Conservation (phyloP, 2,329 filamentous ascomycete species). For the Penicillium sp. region DNA sequence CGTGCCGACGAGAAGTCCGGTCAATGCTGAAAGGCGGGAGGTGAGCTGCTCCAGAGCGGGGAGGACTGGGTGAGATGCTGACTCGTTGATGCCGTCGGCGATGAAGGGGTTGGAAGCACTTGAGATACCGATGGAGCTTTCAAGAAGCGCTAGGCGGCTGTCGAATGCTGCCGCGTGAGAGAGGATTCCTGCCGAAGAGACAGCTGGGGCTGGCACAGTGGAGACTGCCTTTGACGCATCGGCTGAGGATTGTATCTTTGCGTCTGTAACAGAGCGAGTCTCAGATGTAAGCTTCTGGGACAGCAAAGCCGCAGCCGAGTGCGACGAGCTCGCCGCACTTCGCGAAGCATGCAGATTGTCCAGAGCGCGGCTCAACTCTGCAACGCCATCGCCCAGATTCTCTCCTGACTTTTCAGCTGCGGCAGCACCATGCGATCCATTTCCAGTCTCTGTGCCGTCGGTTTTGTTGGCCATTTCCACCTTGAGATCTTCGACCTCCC, state of each 20-base stretch:
- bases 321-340: constrained; percentile 19
- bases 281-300: constrained; percentile 35
- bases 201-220: constrained; percentile 7
- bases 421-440: constrained; percentile 19
- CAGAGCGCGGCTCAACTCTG: constrained; percentile 69
- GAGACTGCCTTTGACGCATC: constrained; percentile 15
- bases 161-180: constrained; percentile 87
- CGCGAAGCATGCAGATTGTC: constrained; percentile 58
- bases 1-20: constrained; percentile 46
- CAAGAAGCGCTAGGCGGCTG: constrained; percentile 71
- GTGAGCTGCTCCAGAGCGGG: constrained; percentile 79
- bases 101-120: constrained; percentile 61
- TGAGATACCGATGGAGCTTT: constrained; percentile 77
- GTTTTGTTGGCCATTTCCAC: constrained; percentile 46
- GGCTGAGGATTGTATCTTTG: constrained; percentile 6
- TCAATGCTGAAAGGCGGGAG: constrained; percentile 74
- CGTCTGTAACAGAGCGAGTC: constrained; percentile 4
- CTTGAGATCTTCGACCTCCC: constrained; percentile 77
- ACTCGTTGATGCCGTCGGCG: constrained; percentile 52
- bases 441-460: constrained; percentile 52
- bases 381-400: constrained; percentile 57
- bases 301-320: constrained; percentile 38
- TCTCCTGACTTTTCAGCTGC: constrained; percentile 44
- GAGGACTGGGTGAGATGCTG: constrained; percentile 64
- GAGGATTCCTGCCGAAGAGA: constrained; percentile 55